A percentile compares a stretch with the other conserved stretches of the same genome.
Evolutionary conservation across 306 rosid species (phyloP).

Genomic region (Urtica urens): DNA sequence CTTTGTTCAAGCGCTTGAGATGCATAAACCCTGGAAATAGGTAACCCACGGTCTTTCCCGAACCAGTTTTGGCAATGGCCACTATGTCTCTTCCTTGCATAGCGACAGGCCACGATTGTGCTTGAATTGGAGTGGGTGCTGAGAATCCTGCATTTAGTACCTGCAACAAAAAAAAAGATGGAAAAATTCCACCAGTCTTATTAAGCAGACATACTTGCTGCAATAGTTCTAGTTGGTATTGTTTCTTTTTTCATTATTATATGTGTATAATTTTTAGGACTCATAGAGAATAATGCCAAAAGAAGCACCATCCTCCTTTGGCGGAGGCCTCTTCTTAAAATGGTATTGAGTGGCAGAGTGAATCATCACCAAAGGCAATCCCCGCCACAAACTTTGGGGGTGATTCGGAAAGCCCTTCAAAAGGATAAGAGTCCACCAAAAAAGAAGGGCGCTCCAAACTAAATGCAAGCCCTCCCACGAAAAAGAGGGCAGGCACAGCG

Average conservation of each 20-base stretch:
- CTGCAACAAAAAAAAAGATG: constrained; percentile 71
- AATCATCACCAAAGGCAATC: constrained; percentile 97
- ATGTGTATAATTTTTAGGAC: constrained; percentile 47
- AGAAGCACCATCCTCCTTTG: constrained; percentile 96
- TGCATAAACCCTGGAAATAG: constrained; percentile 82
- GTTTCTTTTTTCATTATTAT: constrained; percentile 5
- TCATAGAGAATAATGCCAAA: constrained; percentile 37
- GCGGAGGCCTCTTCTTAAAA: constrained; percentile 99
- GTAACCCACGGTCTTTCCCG: constrained; percentile 97
- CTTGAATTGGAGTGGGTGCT: constrained; percentile 98
- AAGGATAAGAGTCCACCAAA: constrained; percentile 79
- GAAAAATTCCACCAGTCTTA: constrained; percentile 56
- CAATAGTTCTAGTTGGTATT: not conserved
- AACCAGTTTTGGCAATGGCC: constrained; percentile 98
- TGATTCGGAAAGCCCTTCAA: constrained; percentile 96
- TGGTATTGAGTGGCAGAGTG: constrained; percentile 91
- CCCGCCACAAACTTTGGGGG: constrained; percentile 87
- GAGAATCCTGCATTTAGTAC: constrained; percentile 96
- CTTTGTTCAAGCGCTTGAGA: constrained; percentile 63
- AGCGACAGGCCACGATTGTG: constrained; percentile 99
- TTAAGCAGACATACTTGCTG: constrained; percentile 24
- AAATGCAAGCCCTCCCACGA: constrained; percentile 80
- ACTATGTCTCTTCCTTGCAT: constrained; percentile 91
- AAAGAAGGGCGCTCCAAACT: constrained; percentile 93
- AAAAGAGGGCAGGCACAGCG: constrained; percentile 97